Base-by-base conservation (phyloP, 129 eudicot species). In the Helianthus tuberosus region DNA sequence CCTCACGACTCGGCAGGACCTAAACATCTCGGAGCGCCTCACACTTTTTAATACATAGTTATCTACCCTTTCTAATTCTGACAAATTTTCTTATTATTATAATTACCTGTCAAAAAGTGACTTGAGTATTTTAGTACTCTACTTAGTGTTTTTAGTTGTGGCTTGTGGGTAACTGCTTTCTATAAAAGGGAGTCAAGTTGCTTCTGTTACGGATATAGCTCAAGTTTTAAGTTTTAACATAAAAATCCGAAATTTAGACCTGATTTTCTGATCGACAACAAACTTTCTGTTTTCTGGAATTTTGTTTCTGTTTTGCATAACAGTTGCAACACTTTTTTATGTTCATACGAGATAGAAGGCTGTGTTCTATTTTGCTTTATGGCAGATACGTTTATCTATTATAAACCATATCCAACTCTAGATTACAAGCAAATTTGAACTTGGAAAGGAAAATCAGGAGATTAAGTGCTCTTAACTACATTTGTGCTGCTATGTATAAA, bases 121-220 rank as follows among this genome's bases (percentile, higher is more conserved):
- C 57, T 23, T 58, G 54, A 58, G 66, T 50, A 20, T 9, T 58
- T 43, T 58, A 20, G 38, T 43, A 43, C 35, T 20, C 58, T 43
- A 43, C 35, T 20, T 72, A 41, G 57, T 41, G 75, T 29, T 47
- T 13, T 20, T 48, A 13, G 59, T 32, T 32, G 36, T 32, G 36
- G 36, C 36, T 5, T 32, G 4, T 71, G 46, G 25, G 54, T 57
- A 57, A 54, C 46, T 71, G 11, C 59, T 55, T 39, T 23, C 39
- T 71, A 20, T 71, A 20, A 20, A 71, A 57, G 41, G 66, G 75
- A 71, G 55, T 71, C 75, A 71, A 41, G 66, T 41, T 71, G 75
- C 36, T 53, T 27, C 14, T 57, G 75, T 57, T 53, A 57, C 0
- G 66, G 53, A 55, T 54, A 47, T 55, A 6, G 43, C 23, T 71